Evolutionary conservation across 1,284 basidiomycete genomes (phyloP), one percentile per base, ranked within the genome.

Genomic region (Pterulicium gracile): DNA sequence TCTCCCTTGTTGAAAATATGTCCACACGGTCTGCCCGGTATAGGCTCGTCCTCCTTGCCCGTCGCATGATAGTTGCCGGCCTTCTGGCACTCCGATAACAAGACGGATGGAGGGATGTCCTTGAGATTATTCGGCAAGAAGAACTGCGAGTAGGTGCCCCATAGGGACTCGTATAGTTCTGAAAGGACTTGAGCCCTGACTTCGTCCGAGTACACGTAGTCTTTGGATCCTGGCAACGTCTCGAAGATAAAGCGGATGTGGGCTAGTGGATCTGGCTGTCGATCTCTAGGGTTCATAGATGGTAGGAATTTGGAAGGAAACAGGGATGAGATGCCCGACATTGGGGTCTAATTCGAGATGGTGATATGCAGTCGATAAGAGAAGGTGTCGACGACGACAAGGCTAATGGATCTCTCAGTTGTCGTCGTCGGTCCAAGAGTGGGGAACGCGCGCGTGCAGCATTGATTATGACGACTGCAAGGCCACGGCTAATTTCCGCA

Each of bases 1-100:
- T 92, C 88, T 14, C 87, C 87, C 56, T 86, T 88, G 61, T 78
- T 80, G 62, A 89, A 86, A 43, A 89, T 83, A 56, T 82, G 75
- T 1, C 77, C 80, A 58, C 87, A 89, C 0, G 81, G 75, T 51
- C 78, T 69, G 4, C 83, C 86, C 14, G 77, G 77, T 12, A 75
- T 61, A 0, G 77, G 58, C 4, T 70, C 70, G n/a, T 77, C 73
- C 17, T 75, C 73, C 48, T 72, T 72, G 10, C 72, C 75, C 3
- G 73, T 75, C 4, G 75, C 76, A 1, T 67, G 65, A 50, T 77
- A 80, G 13, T 65, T 69, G 5, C 72, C 57, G 20, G 72, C 70
- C 15, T 66, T 62, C 61, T 89, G 87, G 20, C 80, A 74, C 46
- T 86, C 80, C 52, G 76, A 77, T 15, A 89, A 67, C 3, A 77